These are phyloP conservation scores for Hypoxylon fuscum DNA, from an alignment of 495 filamentous ascomycete species.

Conservation along the genomic window DNA sequence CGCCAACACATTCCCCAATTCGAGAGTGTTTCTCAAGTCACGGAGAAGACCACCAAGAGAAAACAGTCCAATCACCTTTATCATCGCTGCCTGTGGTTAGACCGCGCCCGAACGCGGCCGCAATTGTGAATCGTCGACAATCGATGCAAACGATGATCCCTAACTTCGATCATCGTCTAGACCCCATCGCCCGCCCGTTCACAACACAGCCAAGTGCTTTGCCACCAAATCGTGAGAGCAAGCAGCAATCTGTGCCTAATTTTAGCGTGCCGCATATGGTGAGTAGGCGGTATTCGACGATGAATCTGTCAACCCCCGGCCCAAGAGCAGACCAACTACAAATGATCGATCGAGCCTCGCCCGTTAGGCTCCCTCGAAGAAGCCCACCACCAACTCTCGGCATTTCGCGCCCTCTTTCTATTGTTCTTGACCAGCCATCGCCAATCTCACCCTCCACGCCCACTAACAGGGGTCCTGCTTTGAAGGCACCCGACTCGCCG, in stretches of 20 bases:
- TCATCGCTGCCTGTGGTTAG: conserved; percentile 44
- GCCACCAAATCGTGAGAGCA: conserved; percentile 24
- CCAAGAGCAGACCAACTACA: conserved; percentile 19
- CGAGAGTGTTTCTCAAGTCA: conserved; percentile 55
- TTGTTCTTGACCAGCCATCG: conserved; percentile 60
- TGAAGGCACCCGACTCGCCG: conserved; percentile 39
- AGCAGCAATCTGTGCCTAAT: conserved; percentile 48
- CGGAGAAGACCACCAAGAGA: conserved; percentile 46
- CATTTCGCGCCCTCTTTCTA: conserved; percentile 57
- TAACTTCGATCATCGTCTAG: conserved; percentile 48
- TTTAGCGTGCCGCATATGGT: conserved; percentile 59
- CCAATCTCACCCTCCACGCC: conserved; percentile 41
- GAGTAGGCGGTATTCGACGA: conserved; percentile 53
- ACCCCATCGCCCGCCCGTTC: conserved; percentile 24
- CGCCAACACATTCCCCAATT: conserved; percentile 59
- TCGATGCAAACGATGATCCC: conserved; percentile 61
- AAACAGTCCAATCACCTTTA: conserved; percentile 19
- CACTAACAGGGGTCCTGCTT: conserved; percentile 3
- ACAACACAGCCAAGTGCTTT: conserved; percentile 3
- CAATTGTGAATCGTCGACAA: conserved; percentile 61
- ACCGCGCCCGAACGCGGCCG: conserved; percentile 60
- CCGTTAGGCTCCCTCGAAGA: conserved; percentile 44
- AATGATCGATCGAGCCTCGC: conserved; percentile 22
- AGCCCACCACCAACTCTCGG: conserved; percentile 52
- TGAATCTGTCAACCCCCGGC: conserved; percentile 31